These are phyloP conservation scores for Cystofilobasidium ferigula DNA, from an alignment of 768 basidiomycete genomes.

Conservation along the genomic window DNA sequence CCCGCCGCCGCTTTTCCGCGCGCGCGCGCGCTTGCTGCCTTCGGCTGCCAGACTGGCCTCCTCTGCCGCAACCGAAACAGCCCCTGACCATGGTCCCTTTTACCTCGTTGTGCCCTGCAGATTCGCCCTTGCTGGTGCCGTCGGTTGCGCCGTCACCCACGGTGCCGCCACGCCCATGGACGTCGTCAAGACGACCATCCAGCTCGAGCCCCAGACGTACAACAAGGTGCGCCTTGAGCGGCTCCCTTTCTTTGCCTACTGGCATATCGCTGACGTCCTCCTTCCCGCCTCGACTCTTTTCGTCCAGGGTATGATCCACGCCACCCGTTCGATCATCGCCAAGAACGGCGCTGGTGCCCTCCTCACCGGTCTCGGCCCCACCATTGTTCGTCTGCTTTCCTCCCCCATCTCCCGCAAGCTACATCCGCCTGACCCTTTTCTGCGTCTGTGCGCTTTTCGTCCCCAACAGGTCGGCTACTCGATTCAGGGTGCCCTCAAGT, in stretches of 20 bases:
- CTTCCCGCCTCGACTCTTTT: neutral
- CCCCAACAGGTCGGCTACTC: constrained; percentile 34
- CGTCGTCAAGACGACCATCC: constrained; percentile 38
- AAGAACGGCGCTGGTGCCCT: constrained; percentile 78
- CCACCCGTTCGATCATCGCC: constrained; percentile 55
- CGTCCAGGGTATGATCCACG: constrained; percentile 48
- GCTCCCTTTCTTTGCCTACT: neutral
- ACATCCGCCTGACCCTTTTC: neutral
- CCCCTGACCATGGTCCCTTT: neutral
- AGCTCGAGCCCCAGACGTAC: constrained; percentile 36
- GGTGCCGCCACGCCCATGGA: constrained; percentile 37
- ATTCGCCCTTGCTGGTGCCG: constrained; percentile 31
- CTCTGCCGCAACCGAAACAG: too few relatives aligned
- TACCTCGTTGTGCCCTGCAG: neutral
- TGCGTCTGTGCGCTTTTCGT: neutral
- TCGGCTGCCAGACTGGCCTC: too few relatives aligned
- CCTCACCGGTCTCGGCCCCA: constrained; percentile 91
- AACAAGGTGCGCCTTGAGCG: constrained; percentile 33
- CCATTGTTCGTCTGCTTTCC: constrained; percentile 53
- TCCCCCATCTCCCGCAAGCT: neutral
- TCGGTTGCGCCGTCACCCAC: constrained; percentile 32
- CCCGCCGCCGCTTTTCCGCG: too few relatives aligned
- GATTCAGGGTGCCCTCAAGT: constrained; percentile 95
- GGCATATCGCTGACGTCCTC: neutral
- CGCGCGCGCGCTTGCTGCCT: too few relatives aligned